Evolutionary conservation across 2,329 filamentous ascomycete species (phyloP), one percentile per base, ranked within the genome.

Genomic region (Lachnellula suecica): DNA sequence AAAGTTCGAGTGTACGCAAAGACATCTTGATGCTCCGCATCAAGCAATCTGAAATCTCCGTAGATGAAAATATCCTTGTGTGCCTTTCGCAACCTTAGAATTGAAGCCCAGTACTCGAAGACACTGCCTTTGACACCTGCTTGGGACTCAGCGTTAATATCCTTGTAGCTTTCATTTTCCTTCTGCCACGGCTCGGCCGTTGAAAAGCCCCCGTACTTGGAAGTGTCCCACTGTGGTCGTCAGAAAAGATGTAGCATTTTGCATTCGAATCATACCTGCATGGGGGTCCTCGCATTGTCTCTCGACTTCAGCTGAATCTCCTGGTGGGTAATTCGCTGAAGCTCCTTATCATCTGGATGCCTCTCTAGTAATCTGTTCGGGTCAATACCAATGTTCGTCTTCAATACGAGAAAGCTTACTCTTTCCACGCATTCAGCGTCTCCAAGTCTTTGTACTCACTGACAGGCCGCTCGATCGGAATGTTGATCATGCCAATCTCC

Each of bases 261-360:
- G n/a, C n/a, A n/a, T n/a, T n/a, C 3, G 31, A 25, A 23, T 24
- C 51, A 37, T 52, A 57, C 59, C 48, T 63, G 86, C 68, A 91
- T 84, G 0, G 87, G 87, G 0, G 84, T 83, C 42, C 88, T 77
- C 7, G 82, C 83, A 66, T 91, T 88, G 68, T 91, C 88, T 20
- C 87, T 68, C 7, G 79, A 82, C 64, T 83, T 82, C 57, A 76
- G 72, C 54, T 81, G 78, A 62, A 84, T 74, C n/a, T 80, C 74
- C 56, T 74, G 60, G 67, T 67, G 71, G 47, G 63, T 74, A 19
- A 68, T 64, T 8, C 68, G 63, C 29, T 72, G 67, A 27, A 70
- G 69, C 46, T 71, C 66, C 47, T 67, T 70, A 43, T 75, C 69
- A 19, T 69, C 63, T 4, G 68, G 66, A 53, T 58, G 56, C 9